Percentiles rank a stretch among this genome's conserved stretches.
Conservation (phyloP, 2,329 filamentous ascomycete genomes). For the Coleophoma eucalyptorum region DNA sequence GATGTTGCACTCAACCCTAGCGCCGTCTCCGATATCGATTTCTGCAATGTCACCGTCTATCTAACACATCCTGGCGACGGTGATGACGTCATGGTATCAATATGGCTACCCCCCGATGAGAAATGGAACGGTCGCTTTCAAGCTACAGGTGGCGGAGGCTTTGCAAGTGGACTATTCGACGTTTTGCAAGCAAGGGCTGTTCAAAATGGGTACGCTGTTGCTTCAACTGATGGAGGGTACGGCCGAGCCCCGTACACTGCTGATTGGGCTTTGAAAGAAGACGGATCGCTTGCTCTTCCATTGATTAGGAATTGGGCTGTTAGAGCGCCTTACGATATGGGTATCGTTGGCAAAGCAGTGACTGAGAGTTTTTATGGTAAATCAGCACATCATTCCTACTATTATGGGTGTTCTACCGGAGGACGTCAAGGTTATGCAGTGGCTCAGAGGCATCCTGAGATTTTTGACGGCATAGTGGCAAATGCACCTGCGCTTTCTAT, state of each 20-base stretch:
- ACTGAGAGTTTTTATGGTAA: not conserved
- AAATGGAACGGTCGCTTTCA: slow-evolving; percentile 24
- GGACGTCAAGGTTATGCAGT: not conserved
- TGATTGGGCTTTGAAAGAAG: not conserved
- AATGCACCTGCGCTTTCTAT: not conserved
- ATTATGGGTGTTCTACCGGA: slow-evolving; percentile 1
- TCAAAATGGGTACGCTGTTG: slow-evolving; percentile 21
- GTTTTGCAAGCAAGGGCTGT: slow-evolving; percentile 6
- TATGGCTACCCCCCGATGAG: slow-evolving; percentile 16
- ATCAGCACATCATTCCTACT: not conserved
- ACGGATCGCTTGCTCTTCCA: not conserved
- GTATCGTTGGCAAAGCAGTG: not conserved
- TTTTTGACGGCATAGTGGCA: slow-evolving; percentile 1
- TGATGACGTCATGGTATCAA: slow-evolving; percentile 15
- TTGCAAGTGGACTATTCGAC: slow-evolving; percentile 13
- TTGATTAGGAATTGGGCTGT: not conserved
- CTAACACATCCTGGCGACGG: slow-evolving; percentile 19
- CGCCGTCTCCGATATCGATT: slow-evolving; percentile 5
- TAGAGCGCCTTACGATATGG: not conserved
- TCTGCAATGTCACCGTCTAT: slow-evolving; percentile 19
- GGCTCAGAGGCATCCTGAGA: not conserved
- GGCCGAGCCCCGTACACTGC: not conserved
- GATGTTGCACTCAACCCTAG: too few species aligned
- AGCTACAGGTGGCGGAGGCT: slow-evolving; percentile 20
- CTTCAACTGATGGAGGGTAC: slow-evolving; percentile 23